Conservation (phyloP, 164 flowering plant species). For the Dillenia turbinata region DNA sequence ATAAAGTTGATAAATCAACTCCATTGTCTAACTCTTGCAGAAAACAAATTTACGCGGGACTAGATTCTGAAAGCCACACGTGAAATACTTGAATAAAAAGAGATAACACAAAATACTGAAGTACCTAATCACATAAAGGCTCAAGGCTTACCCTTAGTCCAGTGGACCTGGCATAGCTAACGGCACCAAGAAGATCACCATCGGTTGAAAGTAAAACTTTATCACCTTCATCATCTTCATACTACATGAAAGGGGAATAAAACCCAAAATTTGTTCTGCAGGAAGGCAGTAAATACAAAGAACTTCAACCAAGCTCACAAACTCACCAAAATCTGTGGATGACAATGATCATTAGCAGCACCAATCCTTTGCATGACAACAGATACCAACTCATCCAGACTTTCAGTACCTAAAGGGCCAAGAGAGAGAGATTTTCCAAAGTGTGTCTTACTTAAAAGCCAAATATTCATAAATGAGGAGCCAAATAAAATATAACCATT, state of each 20-base stretch:
- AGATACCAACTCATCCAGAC: conserved; percentile 62
- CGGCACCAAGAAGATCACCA: conserved; percentile 75
- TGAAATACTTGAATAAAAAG: too few species aligned
- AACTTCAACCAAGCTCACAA: background rate
- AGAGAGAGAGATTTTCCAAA: background rate
- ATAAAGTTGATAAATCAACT: too few species aligned
- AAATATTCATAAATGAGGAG: too few species aligned
- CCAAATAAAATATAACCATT: too few species aligned
- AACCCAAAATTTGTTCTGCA: background rate
- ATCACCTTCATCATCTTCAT: conserved; percentile 98
- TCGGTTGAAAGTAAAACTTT: conserved; percentile 74
- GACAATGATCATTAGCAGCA: conserved; percentile 25
- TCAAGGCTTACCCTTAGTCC: conserved; percentile 63
- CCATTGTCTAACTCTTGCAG: too few species aligned
- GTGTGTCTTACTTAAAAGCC: background rate
- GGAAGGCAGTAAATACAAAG: conserved; percentile 1
- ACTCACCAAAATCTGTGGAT: conserved; percentile 74
- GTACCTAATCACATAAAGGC: too few species aligned
- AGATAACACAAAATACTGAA: too few species aligned
- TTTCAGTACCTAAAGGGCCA: conserved; percentile 53
- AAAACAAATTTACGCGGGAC: too few species aligned
- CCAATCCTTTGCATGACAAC: conserved; percentile 73
- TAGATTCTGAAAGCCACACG: too few species aligned
- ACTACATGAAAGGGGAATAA: conserved; percentile 35
- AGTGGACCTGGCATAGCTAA: conserved; percentile 61